A percentile compares a stretch with the other conserved stretches of the same genome.
Conservation (phyloP, 768 basidiomycete species). For the Leccinum longicurvipes region DNA sequence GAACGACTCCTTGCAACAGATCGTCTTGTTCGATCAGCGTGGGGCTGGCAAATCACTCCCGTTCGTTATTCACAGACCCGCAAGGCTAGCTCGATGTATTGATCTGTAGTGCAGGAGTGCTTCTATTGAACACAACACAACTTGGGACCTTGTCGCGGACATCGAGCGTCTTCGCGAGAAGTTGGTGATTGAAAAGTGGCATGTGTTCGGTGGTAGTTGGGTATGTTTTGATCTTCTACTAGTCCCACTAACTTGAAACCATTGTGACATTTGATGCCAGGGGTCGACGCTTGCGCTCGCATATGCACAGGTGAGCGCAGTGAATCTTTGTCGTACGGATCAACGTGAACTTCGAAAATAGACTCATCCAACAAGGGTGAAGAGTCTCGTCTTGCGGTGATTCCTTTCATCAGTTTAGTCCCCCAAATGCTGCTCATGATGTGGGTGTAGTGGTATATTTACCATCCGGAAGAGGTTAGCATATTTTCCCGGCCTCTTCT, state of each 20-base stretch:
- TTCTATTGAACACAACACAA: conserved; percentile 82
- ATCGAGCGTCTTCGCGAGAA: conserved; percentile 78
- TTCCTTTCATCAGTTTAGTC: conserved; percentile 5
- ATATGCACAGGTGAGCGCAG: conserved; percentile 68
- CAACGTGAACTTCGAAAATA: conserved; percentile 26
- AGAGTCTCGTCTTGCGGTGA: conserved; percentile 73
- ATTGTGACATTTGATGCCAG: conserved; percentile 30
- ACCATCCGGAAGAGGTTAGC: conserved; percentile 72
- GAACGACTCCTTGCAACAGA: conserved; percentile 38
- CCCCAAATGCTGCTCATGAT: not conserved
- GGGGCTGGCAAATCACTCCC: conserved; percentile 86
- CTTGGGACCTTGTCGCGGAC: conserved; percentile 91
- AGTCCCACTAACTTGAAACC: not conserved
- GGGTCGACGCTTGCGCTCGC: conserved; percentile 85
- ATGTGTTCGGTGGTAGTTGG: conserved; percentile 95
- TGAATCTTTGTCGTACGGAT: not conserved
- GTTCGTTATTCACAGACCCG: conserved; percentile 38
- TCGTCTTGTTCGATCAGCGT: conserved; percentile 87
- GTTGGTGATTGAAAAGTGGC: conserved; percentile 80
- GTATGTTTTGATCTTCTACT: conserved; percentile 37
- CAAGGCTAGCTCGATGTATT: conserved; percentile 1
- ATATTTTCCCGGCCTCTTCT: not conserved
- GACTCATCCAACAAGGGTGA: conserved; percentile 79
- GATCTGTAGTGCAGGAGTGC: conserved; percentile 51
- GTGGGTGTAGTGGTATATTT: conserved; percentile 71